These are phyloP conservation scores for Triangularia setosa DNA, from an alignment of 2,329 filamentous ascomycete species.

Conservation along the genomic window DNA sequence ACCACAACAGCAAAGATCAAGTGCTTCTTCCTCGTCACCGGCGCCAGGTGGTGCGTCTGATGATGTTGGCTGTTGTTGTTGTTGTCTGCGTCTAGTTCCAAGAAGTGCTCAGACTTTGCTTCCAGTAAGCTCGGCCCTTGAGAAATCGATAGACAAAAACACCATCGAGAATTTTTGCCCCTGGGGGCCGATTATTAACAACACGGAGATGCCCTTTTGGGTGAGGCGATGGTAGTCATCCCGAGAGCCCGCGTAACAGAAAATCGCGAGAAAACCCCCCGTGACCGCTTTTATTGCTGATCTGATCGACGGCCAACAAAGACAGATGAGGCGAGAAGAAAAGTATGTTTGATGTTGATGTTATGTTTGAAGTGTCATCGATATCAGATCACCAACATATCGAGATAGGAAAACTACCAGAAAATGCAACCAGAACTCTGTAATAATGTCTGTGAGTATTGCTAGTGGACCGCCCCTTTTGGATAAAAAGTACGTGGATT, in stretches of 20 bases:
- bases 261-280: not conserved
- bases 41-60: not conserved
- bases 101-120: not conserved
- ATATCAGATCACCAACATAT: not conserved
- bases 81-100: not conserved
- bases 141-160: not conserved
- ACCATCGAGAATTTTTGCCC: conserved; percentile 2
- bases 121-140: too few species aligned
- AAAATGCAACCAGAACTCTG: not conserved
- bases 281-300: not conserved
- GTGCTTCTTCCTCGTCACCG: not conserved
- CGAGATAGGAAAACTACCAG: not conserved
- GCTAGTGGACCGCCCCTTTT: not conserved
- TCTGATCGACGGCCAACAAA: not conserved
- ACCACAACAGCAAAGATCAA: not conserved
- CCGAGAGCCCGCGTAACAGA: not conserved
- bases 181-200: conserved; percentile 2
- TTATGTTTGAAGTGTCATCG: not conserved
- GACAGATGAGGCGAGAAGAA: not conserved
- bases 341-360: not conserved
- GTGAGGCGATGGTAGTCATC: not conserved
- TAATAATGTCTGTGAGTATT: not conserved
- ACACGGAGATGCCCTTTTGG: not conserved
- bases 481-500: not conserved
- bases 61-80: not conserved